Conservation (phyloP, 2,329 filamentous ascomycete genomes). For the Stagonosporopsis cucurbitacearum region DNA sequence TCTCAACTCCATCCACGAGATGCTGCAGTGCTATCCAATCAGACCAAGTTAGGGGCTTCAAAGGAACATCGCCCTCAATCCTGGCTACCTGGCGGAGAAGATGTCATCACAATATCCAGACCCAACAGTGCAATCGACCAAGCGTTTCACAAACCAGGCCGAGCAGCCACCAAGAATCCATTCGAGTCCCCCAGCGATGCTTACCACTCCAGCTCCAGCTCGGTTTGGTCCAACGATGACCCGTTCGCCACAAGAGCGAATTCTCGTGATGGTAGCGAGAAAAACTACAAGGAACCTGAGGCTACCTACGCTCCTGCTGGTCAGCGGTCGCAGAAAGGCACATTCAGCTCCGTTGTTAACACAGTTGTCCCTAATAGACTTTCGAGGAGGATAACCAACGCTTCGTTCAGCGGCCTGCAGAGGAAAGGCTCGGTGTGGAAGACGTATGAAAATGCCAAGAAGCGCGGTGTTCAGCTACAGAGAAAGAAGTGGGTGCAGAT, state of each 20-base stretch:
- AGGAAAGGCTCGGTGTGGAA: conserved; percentile 25
- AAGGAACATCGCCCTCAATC: conserved; percentile 1
- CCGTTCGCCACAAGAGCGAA: conserved; percentile 21
- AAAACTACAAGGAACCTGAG: conserved; percentile 20
- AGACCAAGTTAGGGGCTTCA: not conserved
- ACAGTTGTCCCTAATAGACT: conserved; percentile 25
- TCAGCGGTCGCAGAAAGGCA: conserved; percentile 18
- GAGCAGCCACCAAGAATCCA: conserved; percentile 8
- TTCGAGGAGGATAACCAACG: conserved; percentile 26
- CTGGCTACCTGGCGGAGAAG: conserved; percentile 11
- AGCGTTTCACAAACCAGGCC: conserved; percentile 9
- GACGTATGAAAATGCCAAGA: conserved; percentile 35
- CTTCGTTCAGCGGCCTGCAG: conserved; percentile 19
- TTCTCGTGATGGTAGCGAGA: conserved; percentile 10
- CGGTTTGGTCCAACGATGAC: conserved; percentile 19
- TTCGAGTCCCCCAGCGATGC: not conserved
- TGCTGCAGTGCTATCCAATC: not conserved
- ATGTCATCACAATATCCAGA: conserved; percentile 12
- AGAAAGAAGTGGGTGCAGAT: conserved; percentile 46
- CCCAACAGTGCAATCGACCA: conserved; percentile 11
- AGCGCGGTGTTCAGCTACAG: conserved; percentile 30
- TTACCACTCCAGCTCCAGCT: conserved; percentile 9
- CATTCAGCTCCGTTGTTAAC: conserved; percentile 26
- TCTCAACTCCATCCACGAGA: not conserved
- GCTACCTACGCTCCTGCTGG: conserved; percentile 9